These are phyloP conservation scores for Pythium insidiosum DNA, from an alignment of 352 stramenopile genomes.

Conservation along the genomic window DNA sequence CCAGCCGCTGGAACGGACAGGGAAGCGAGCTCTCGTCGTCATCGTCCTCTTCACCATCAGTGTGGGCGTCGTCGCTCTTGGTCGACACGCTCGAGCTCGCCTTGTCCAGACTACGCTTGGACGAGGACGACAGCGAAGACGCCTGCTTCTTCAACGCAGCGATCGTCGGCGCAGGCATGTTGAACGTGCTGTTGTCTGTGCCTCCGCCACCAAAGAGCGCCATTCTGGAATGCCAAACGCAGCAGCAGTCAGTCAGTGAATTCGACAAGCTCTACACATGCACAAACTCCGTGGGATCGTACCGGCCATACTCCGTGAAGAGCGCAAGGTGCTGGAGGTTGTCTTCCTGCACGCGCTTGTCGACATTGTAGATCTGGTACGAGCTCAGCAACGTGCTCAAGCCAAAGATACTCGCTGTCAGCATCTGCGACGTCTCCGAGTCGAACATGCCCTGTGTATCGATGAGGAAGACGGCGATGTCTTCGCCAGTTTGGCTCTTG, in stretches of 20 bases:
- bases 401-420: constrained; percentile 98
- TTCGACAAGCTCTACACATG: too few species aligned
- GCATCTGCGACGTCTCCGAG: constrained; percentile 96
- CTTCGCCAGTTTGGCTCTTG: constrained; percentile 74
- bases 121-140: constrained; percentile 10
- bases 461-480: constrained; percentile 95
- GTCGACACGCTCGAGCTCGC: constrained; percentile 25
- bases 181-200: constrained; percentile 19
- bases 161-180: not conserved
- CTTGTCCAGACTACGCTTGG: constrained; percentile 25
- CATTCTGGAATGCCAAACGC: too few species aligned
- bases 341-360: constrained; percentile 99
- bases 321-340: constrained; percentile 98
- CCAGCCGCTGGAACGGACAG: constrained; percentile 95
- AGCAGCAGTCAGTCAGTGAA: not conserved
- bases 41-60: constrained; percentile 13
- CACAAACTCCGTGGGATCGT: constrained; percentile 23
- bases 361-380: constrained; percentile 99
- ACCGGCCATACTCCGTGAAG: constrained; percentile 98
- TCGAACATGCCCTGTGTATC: constrained; percentile 99
- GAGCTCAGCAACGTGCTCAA: constrained; percentile 94
- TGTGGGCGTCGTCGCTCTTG: constrained; percentile 17
- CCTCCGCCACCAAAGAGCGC: constrained; percentile 53
- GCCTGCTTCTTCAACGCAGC: constrained; percentile 12
- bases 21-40: constrained; percentile 23